Percentiles rank a stretch among this genome's conserved stretches.
Conservation (phyloP, 768 basidiomycete genomes). For the Agaricus bisporus region DNA sequence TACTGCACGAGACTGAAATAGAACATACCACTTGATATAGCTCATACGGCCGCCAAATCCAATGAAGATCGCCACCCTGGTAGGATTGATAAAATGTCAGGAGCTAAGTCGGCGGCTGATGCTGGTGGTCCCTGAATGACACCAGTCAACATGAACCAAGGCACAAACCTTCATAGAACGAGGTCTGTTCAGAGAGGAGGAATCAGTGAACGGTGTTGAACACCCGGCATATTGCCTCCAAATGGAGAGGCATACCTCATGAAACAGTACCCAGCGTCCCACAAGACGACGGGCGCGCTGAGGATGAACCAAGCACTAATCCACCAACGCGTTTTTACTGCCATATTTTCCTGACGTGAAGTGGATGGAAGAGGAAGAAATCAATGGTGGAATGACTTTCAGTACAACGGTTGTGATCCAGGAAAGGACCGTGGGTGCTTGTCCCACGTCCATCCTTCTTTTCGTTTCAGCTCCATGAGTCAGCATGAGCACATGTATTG, state of each 20-base stretch:
- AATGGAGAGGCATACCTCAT: slow-evolving; percentile 47
- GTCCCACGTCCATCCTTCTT: too few species aligned
- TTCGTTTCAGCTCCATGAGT: too few species aligned
- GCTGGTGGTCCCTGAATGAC: not conserved
- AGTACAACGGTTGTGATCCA: not conserved
- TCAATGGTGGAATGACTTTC: not conserved
- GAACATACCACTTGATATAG: slow-evolving; percentile 60
- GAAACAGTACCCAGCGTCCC: slow-evolving; percentile 82
- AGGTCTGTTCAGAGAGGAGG: slow-evolving; percentile 40
- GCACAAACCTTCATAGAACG: slow-evolving; percentile 63
- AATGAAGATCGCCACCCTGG: slow-evolving; percentile 81
- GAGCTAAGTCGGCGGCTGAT: not conserved
- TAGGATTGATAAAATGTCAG: not conserved
- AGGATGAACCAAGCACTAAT: slow-evolving; percentile 66
- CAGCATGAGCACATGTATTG: too few species aligned
- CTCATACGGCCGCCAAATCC: slow-evolving; percentile 86
- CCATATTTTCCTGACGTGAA: slow-evolving; percentile 26
- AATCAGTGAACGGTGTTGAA: slow-evolving; percentile 1
- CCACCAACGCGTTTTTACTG: slow-evolving; percentile 49
- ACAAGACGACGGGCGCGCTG: slow-evolving; percentile 57
- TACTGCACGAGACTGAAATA: not conserved
- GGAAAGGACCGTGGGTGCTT: too few species aligned
- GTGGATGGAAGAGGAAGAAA: not conserved
- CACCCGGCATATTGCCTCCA: not conserved
- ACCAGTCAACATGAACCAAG: not conserved